These are phyloP conservation scores for Actinomortierella wolfii DNA, from an alignment of 371 early-diverging fungal species.

Conservation along the genomic window DNA sequence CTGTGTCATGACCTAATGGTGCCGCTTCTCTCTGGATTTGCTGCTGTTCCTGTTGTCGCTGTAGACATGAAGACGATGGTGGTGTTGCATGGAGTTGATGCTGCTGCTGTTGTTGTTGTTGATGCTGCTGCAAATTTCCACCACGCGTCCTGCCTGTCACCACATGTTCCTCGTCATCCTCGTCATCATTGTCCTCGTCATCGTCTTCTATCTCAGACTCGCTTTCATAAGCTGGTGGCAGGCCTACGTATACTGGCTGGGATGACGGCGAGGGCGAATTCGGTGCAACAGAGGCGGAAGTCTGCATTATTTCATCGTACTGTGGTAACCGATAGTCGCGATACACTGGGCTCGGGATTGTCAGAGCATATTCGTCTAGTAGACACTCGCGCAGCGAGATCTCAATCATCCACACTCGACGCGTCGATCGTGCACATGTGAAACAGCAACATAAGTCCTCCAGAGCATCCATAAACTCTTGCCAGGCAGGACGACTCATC, in stretches of 20 bases:
- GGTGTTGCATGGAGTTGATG: no score
- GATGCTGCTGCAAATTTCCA: no score
- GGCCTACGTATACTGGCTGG: conserved; percentile 6
- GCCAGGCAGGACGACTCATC: no score
- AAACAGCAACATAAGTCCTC: no score
- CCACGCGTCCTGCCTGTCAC: not conserved
- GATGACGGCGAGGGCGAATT: not conserved
- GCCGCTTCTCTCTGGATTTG: no score
- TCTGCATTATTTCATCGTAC: conserved; percentile 17
- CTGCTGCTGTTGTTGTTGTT: no score
- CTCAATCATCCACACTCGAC: conserved; percentile 32
- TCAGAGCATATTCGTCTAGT: conserved; percentile 32
- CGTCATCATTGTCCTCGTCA: conserved; percentile 9
- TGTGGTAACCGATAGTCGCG: conserved; percentile 31
- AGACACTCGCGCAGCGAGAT: conserved; percentile 33
- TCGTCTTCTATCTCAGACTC: conserved; percentile 15
- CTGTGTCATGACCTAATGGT: no score
- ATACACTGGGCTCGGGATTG: conserved; percentile 34
- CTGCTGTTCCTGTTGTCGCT: no score
- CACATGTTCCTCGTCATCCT: conserved; percentile 3
- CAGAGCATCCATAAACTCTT: no score
- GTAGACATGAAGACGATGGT: no score
- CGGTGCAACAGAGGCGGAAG: not conserved
- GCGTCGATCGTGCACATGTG: no score
- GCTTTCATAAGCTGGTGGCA: conserved; percentile 29